Evolutionary conservation across 2,329 filamentous ascomycete species (phyloP).

Genomic region (Aspergillus texensis): DNA sequence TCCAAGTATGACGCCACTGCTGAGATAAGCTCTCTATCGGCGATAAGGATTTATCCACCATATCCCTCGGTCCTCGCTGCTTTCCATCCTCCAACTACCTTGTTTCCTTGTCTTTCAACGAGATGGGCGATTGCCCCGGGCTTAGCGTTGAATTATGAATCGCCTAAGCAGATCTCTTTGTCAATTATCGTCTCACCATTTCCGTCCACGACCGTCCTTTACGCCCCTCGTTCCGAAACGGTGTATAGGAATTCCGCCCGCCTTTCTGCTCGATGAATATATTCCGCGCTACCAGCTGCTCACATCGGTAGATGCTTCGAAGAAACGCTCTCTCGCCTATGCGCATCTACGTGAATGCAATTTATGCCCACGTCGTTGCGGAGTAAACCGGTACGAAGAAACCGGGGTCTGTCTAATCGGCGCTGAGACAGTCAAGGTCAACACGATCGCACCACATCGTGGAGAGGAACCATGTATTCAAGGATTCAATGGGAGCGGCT

Average conservation of each 20-base stretch:
- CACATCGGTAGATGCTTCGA: slow-evolving; percentile 67
- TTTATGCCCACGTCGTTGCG: slow-evolving; percentile 75
- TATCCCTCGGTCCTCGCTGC: not conserved
- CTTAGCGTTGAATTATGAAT: not conserved
- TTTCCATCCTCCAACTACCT: not conserved
- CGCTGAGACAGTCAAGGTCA: slow-evolving; percentile 72
- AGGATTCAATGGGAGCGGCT: slow-evolving; percentile 76
- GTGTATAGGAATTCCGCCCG: slow-evolving; percentile 57
- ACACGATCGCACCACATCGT: slow-evolving; percentile 83
- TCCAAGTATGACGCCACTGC: slow-evolving; percentile 18
- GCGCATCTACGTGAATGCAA: slow-evolving; percentile 78
- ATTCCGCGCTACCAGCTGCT: slow-evolving; percentile 72
- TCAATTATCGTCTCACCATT: not conserved
- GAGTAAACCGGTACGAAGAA: slow-evolving; percentile 78
- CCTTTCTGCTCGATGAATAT: slow-evolving; percentile 75
- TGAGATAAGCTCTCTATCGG: slow-evolving; percentile 19
- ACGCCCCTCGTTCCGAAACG: slow-evolving; percentile 28
- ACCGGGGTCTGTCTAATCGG: slow-evolving; percentile 80
- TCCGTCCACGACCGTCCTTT: not conserved
- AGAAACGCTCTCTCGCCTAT: slow-evolving; percentile 74
- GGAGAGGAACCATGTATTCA: slow-evolving; percentile 84
- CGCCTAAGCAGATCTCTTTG: not conserved
- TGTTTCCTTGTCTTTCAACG: not conserved
- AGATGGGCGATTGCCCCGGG: not conserved
- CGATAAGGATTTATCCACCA: not conserved